These are phyloP conservation scores for Arachnopeziza araneosa DNA, from an alignment of 2,329 filamentous ascomycete genomes.

Conservation along the genomic window DNA sequence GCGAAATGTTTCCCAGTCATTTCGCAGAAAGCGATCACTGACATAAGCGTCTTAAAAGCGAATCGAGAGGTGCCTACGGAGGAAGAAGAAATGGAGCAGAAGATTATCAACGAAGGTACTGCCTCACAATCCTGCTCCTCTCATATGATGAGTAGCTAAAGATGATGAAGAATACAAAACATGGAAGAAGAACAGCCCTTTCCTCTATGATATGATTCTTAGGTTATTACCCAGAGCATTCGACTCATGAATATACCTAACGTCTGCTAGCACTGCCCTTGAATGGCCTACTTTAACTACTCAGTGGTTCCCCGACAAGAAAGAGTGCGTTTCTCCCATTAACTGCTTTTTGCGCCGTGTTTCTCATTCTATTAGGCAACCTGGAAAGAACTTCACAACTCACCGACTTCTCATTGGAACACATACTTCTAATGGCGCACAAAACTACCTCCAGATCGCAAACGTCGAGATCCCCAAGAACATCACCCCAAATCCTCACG, in stretches of 20 bases:
- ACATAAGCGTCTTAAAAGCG: background rate
- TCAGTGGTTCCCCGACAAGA: conserved; percentile 96
- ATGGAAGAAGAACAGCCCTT: conserved; percentile 99
- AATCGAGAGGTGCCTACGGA: conserved; percentile 44
- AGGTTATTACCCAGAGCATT: conserved; percentile 44
- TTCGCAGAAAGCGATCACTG: background rate
- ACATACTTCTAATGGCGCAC: conserved; percentile 79
- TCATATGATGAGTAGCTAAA: background rate
- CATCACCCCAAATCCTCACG: conserved; percentile 64
- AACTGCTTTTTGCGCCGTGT: background rate
- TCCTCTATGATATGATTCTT: conserved; percentile 96
- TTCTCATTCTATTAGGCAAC: conserved; percentile 42
- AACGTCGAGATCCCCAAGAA: conserved; percentile 88
- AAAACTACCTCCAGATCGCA: conserved; percentile 92
- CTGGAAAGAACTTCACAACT: conserved; percentile 79
- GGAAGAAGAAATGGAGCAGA: conserved; percentile 68
- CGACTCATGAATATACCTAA: background rate
- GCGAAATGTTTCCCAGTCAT: background rate
- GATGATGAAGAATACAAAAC: conserved; percentile 81
- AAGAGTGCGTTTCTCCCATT: conserved; percentile 49
- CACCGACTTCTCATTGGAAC: conserved; percentile 92
- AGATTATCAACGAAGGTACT: conserved; percentile 89
- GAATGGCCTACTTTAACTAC: conserved; percentile 97
- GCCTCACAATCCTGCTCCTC: background rate
- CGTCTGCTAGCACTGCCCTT: conserved; percentile 64